Conservation (phyloP, 2,329 filamentous ascomycete genomes). For the Cladobotryum protrusum region DNA sequence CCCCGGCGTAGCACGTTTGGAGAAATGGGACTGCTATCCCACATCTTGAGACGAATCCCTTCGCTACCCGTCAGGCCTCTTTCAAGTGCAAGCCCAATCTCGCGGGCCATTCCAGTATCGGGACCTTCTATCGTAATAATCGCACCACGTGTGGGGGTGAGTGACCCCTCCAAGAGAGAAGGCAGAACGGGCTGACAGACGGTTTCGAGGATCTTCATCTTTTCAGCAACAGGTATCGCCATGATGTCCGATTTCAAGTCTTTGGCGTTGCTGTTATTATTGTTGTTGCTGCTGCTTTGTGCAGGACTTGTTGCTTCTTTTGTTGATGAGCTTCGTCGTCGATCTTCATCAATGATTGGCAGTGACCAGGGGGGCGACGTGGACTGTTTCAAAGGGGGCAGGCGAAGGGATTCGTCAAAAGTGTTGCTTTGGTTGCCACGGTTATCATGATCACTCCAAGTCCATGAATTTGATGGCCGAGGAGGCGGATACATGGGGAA, state of each 20-base stretch:
- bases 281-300: not conserved
- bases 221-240: conserved; percentile 66
- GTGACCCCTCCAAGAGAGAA: conserved; percentile 24
- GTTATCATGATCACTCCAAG: conserved; percentile 26
- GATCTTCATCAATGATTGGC: conserved; percentile 19
- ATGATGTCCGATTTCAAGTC: conserved; percentile 49
- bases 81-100: conserved; percentile 60
- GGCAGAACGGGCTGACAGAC: conserved; percentile 63
- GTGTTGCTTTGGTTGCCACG: conserved; percentile 37
- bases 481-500: conserved; percentile 51
- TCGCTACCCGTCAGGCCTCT: conserved; percentile 48
- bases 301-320: conserved; percentile 11
- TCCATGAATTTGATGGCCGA: conserved; percentile 30
- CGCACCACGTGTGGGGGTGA: conserved; percentile 56
- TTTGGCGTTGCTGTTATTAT: conserved; percentile 21
- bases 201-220: conserved; percentile 68
- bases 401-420: conserved; percentile 47
- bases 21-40: conserved; percentile 22
- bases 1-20: too few species aligned
- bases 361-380: conserved; percentile 26
- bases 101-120: conserved; percentile 41
- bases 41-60: conserved; percentile 38
- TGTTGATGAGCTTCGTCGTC: conserved; percentile 7
- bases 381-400: conserved; percentile 48
- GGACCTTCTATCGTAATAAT: conserved; percentile 80